phyloP scores from a whole-genome alignment of 306 rosid species.

The Pyrus communis region DNA sequence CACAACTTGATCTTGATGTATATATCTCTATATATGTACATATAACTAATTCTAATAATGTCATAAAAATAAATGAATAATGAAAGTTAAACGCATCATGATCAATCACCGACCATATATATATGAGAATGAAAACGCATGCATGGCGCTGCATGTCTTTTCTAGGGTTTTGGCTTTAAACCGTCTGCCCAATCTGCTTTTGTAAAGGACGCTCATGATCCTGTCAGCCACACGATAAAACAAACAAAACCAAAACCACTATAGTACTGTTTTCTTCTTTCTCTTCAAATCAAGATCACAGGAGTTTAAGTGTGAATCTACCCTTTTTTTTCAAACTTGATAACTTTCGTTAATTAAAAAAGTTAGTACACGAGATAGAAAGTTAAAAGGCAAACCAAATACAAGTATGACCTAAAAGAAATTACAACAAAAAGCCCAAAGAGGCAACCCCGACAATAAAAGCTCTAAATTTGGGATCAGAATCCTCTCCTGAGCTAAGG shows the following conservation, averaged over 20 bases:
- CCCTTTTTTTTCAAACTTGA: too few species aligned
- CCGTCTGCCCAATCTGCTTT: slow-evolving; percentile 37
- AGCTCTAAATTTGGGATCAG: too few species aligned
- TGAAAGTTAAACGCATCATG: neutral
- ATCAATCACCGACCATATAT: slow-evolving; percentile 39
- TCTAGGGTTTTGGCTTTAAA: slow-evolving; percentile 1
- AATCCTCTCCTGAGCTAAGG: too few species aligned
- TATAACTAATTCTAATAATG: neutral
- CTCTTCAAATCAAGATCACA: too few species aligned
- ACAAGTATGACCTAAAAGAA: too few species aligned
- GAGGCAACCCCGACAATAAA: too few species aligned
- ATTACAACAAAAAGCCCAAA: too few species aligned
- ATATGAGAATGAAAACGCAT: neutral
- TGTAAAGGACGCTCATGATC: neutral
- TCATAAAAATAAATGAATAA: neutral
- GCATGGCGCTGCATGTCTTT: neutral
- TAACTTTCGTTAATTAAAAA: too few species aligned
- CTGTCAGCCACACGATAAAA: neutral
- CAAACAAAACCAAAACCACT: slow-evolving; percentile 6
- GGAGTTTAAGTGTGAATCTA: too few species aligned
- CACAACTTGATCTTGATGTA: neutral
- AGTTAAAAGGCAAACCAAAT: too few species aligned
- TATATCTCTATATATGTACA: neutral
- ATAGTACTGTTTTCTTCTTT: neutral
- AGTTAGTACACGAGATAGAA: too few species aligned